Evolutionary conservation across 106 monocot species (phyloP).

Genomic region (Alisma plantagoaquatica): DNA sequence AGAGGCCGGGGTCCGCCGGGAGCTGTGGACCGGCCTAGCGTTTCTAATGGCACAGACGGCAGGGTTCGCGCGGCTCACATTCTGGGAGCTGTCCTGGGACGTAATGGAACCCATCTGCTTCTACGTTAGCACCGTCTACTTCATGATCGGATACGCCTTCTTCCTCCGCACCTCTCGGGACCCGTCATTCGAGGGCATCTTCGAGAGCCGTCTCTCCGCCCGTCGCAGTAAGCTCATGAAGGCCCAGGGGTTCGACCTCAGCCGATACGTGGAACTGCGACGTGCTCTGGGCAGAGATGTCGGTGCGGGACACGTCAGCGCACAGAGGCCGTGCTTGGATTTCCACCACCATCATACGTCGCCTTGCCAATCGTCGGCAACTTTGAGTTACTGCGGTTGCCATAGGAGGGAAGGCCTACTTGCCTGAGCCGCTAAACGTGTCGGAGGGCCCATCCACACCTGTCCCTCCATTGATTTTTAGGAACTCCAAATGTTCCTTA

Average conservation of each 20-base stretch:
- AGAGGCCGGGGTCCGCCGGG: not conserved
- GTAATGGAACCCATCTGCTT: constrained; percentile 16
- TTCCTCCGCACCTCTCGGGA: constrained; percentile 13
- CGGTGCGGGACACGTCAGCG: no score
- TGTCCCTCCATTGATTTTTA: no score
- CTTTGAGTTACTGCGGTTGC: no score
- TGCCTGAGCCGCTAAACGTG: no score
- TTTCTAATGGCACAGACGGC: constrained; percentile 7
- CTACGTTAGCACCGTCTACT: constrained; percentile 16
- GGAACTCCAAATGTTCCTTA: no score
- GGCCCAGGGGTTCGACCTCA: not conserved
- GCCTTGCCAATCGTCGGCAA: no score
- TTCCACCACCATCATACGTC: no score
- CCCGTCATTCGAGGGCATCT: constrained; percentile 17
- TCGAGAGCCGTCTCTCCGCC: constrained; percentile 5
- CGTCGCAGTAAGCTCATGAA: constrained; percentile 2
- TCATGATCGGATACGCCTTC: constrained; percentile 16
- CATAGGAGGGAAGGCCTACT: no score
- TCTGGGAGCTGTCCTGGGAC: constrained; percentile 20
- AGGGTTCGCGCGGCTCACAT: constrained; percentile 13
- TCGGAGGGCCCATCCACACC: no score
- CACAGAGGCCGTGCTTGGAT: no score
- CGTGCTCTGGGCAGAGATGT: not conserved
- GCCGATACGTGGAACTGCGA: not conserved
- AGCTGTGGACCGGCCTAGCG: constrained; percentile 7